phyloP scores from a whole-genome alignment of 2,329 filamentous ascomycete species.

The Scytalidium sp. region DNA sequence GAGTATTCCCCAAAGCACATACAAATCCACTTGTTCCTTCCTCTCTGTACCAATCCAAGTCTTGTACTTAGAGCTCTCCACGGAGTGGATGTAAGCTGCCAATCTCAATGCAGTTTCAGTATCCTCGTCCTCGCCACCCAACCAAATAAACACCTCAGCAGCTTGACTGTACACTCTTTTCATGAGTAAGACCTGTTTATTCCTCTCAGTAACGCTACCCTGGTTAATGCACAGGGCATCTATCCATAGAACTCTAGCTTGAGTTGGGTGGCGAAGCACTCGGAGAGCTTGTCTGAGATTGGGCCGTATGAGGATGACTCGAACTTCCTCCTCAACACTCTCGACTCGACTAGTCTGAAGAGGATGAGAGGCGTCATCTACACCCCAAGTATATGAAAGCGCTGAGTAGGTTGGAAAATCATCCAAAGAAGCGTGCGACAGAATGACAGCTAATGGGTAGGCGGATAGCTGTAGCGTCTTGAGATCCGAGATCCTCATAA shows the following conservation, averaged over 20 bases:
- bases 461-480: too few relatives aligned
- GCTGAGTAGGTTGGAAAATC: conserved; percentile 4
- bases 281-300: background rate
- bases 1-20: too few relatives aligned
- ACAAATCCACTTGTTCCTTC: too few relatives aligned
- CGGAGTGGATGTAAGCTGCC: too few relatives aligned
- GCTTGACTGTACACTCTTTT: conserved; percentile 20
- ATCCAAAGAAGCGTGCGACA: background rate
- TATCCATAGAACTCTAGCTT: conserved; percentile 10
- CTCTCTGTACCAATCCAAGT: conserved; percentile 27
- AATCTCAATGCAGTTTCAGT: background rate
- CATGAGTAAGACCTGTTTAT: conserved; percentile 17
- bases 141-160: background rate
- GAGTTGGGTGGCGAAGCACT: background rate
- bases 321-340: too few relatives aligned
- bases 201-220: conserved; percentile 10
- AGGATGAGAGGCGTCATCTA: too few relatives aligned
- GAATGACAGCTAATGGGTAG: too few relatives aligned
- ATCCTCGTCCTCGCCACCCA: conserved; percentile 1
- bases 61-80: too few relatives aligned
- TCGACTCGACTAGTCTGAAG: too few relatives aligned
- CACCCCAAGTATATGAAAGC: conserved; percentile 8
- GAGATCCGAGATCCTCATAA: too few relatives aligned
- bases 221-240: conserved; percentile 23
- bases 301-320: too few relatives aligned